Evolutionary conservation across 345 rosid species (phyloP).

Genomic region (thale cress (Arabidopsis thaliana)): TAIR10.1 NC_003074.8:21279001-21279500

Average conservation of each 20-base stretch:
- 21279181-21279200: background rate
- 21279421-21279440: background rate
- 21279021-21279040: constrained; percentile 90
- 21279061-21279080: constrained; percentile 74
- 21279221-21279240: constrained; percentile 7
- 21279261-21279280: constrained; percentile 43
- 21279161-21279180: background rate
- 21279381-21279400: background rate
- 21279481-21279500: no score
- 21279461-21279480: no score
- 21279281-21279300: constrained; percentile 29
- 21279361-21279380: background rate
- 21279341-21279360: background rate
- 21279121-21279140: constrained; percentile 25
- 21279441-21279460: no score
- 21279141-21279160: background rate
- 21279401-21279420: background rate
- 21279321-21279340: background rate
- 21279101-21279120: constrained; percentile 99
- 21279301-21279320: constrained; percentile 7
- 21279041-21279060: constrained; percentile 96
- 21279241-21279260: constrained; percentile 10
- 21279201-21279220: background rate
- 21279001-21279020: constrained; percentile 34
- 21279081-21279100: constrained; percentile 97